Percentiles rank a stretch among this genome's conserved stretches.
Evolutionary conservation across 495 filamentous ascomycete species (phyloP).

Genomic region (Hypoxylon perforatum): DNA sequence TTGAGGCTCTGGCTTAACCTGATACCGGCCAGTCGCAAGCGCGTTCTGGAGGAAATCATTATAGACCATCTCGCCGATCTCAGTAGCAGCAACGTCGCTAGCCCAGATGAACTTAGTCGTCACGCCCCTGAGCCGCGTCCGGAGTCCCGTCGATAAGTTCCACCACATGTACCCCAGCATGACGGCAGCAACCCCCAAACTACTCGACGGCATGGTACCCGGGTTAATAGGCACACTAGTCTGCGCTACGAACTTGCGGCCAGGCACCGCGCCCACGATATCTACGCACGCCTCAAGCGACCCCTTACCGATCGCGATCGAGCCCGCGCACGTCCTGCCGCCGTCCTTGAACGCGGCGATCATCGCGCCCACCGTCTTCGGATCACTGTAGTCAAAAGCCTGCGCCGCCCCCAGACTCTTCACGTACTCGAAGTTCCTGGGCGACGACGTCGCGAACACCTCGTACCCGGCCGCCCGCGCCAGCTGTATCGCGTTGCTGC

Average conservation of each 20-base stretch:
- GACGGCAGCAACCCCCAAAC: not conserved
- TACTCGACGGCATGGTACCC: not conserved
- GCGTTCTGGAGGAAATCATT: conserved; percentile 50
- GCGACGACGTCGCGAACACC: conserved; percentile 65
- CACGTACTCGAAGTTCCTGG: conserved; percentile 63
- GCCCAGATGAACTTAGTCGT: conserved; percentile 18
- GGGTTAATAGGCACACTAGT: not conserved
- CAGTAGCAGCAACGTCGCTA: conserved; percentile 26
- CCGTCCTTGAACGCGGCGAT: conserved; percentile 36
- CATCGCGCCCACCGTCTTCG: conserved; percentile 43
- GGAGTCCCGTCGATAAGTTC: not conserved
- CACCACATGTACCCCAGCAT: conserved; percentile 4
- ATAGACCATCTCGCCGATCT: conserved; percentile 49
- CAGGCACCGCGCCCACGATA: conserved; percentile 39
- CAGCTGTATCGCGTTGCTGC: conserved; percentile 69
- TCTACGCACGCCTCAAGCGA: conserved; percentile 19
- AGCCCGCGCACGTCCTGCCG: conserved; percentile 19
- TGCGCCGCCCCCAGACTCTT: conserved; percentile 61
- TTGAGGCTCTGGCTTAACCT: conserved; percentile 45
- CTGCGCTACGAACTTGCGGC: conserved; percentile 18
- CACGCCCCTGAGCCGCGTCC: conserved; percentile 19
- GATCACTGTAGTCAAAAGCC: conserved; percentile 66
- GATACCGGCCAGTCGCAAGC: conserved; percentile 42
- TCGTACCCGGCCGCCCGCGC: conserved; percentile 66
- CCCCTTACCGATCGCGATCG: conserved; percentile 7